Conservation (phyloP, 177 flowering plant genomes). For the Vitis hybrid region DNA sequence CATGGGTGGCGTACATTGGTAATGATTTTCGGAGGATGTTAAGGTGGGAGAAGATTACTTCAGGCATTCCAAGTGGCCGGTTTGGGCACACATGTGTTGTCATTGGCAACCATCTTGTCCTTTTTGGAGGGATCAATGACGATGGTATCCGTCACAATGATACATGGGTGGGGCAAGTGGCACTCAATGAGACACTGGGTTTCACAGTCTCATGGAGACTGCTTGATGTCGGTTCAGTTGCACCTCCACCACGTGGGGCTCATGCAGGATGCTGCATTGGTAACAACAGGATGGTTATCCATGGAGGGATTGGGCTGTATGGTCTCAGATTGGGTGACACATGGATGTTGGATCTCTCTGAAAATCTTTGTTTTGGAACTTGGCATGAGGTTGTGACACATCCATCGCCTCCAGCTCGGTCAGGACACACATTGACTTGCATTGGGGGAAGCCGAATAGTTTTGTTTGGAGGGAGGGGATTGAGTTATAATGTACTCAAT, state of each 20-base stretch:
- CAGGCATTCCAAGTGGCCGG: constrained; percentile 86
- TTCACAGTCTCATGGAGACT: constrained; percentile 66
- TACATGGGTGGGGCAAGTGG: constrained; percentile 84
- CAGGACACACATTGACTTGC: constrained; percentile 87
- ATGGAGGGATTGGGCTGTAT: constrained; percentile 81
- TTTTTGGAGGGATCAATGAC: constrained; percentile 95
- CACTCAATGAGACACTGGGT: constrained; percentile 34
- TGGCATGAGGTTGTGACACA: constrained; percentile 62
- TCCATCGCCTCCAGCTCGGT: constrained; percentile 77
- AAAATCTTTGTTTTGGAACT: constrained; percentile 40
- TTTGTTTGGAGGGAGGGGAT: constrained; percentile 89
- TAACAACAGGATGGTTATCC: constrained; percentile 63
- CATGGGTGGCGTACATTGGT: constrained; percentile 77
- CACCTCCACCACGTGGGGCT: constrained; percentile 89
- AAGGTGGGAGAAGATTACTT: constrained; percentile 63
- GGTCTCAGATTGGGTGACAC: constrained; percentile 71
- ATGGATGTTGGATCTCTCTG: constrained; percentile 78
- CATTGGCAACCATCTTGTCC: constrained; percentile 56
- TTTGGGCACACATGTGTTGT: constrained; percentile 85
- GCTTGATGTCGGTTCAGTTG: constrained; percentile 58
- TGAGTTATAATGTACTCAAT: constrained; percentile 75
- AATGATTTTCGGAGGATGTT: constrained; percentile 36
- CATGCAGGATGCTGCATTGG: constrained; percentile 78
- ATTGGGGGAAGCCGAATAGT: constrained; percentile 46
- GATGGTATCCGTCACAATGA: constrained; percentile 81